Percentiles rank a stretch among this genome's conserved stretches.
phyloP scores from a whole-genome alignment of 441 rosid species.

The Arabidopsis hybrid region DNA sequence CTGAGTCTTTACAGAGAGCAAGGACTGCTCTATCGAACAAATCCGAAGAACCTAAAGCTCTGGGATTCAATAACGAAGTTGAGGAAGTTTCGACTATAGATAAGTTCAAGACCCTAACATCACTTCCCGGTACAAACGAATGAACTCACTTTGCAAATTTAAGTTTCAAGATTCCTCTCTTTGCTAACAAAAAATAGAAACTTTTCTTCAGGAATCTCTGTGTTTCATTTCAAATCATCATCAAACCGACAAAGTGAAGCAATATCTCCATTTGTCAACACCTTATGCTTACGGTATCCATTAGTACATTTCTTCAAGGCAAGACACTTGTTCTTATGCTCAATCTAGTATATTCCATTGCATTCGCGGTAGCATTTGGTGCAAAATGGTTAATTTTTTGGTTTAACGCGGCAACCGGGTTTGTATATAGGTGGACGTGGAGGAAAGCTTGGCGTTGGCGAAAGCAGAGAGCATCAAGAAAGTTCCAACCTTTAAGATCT shows the following conservation, averaged over 20 bases:
- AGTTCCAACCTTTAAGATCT: conserved; percentile 61
- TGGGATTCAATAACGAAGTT: conserved; percentile 58
- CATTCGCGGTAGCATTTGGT: neutral
- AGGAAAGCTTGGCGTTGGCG: conserved; percentile 55
- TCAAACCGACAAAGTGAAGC: conserved; percentile 57
- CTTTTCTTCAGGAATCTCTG: conserved; percentile 53
- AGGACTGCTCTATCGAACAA: conserved; percentile 51
- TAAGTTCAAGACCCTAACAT: conserved; percentile 64
- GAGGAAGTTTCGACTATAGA: conserved; percentile 57
- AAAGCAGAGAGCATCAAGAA: conserved; percentile 52
- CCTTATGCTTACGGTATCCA: conserved; percentile 72
- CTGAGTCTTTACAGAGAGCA: conserved; percentile 59
- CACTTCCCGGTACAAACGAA: conserved; percentile 51
- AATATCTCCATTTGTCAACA: conserved; percentile 61
- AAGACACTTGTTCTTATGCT: conserved; percentile 19
- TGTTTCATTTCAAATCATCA: conserved; percentile 60
- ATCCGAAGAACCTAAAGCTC: conserved; percentile 46
- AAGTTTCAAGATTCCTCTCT: neutral
- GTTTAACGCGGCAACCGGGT: neutral
- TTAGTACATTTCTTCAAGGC: conserved; percentile 66
- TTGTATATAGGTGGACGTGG: conserved; percentile 56
- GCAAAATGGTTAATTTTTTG: neutral
- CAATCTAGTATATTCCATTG: conserved; percentile 2
- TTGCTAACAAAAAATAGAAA: neutral
- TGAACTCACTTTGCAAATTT: neutral